Conservation (phyloP, 495 filamentous ascomycete genomes). For the Echria macrotheca region DNA sequence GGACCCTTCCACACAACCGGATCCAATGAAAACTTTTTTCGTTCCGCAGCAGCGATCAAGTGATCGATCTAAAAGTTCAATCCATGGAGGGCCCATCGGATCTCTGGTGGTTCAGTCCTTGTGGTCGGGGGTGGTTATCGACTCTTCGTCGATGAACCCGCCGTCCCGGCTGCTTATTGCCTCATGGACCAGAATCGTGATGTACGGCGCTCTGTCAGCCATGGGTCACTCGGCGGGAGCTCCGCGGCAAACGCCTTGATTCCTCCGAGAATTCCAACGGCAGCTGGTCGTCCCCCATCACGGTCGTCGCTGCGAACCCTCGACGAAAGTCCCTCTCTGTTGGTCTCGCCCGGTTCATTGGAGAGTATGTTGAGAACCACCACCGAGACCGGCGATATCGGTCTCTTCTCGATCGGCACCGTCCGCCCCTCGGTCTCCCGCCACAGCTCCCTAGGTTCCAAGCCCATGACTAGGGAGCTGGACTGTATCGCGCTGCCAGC, state of each 20-base stretch:
- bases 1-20: too few species aligned
- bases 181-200: slow-evolving; percentile 34
- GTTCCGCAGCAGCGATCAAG: too few species aligned
- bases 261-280: too few species aligned
- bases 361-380: slow-evolving; percentile 65
- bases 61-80: too few species aligned
- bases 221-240: slow-evolving; percentile 35
- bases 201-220: slow-evolving; percentile 36
- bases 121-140: too few species aligned
- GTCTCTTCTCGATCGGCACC: slow-evolving; percentile 52
- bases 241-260: slow-evolving; percentile 25
- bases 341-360: slow-evolving; percentile 40
- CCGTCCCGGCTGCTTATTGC: too few species aligned
- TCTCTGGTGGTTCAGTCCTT: too few species aligned
- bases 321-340: slow-evolving; percentile 31
- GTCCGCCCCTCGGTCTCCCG: slow-evolving; percentile 34
- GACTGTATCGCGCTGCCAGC: background rate
- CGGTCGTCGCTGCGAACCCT: slow-evolving; percentile 30
- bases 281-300: too few species aligned
- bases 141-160: too few species aligned
- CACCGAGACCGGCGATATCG: slow-evolving; percentile 65
- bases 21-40: too few species aligned
- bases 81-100: too few species aligned
- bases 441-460: slow-evolving; percentile 12
- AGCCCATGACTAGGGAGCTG: slow-evolving; percentile 6